Percentiles rank a stretch among this genome's conserved stretches.
Conservation (phyloP, 2,329 filamentous ascomycete genomes). For the Camptophora hylomeconis region DNA sequence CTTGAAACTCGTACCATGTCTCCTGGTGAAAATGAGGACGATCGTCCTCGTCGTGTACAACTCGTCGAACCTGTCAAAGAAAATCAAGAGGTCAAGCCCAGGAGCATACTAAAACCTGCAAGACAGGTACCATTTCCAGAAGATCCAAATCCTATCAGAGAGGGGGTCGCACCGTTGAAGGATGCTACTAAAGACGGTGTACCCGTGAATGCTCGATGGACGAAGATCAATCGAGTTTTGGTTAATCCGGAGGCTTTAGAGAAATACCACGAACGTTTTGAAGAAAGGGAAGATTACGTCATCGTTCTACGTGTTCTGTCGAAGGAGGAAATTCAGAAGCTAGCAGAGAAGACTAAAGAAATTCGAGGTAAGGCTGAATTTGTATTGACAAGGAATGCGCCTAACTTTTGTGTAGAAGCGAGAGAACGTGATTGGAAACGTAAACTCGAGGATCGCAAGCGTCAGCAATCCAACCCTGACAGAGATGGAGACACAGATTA, state of each 20-base stretch:
- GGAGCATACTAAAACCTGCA: constrained; percentile 75
- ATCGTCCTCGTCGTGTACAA: constrained; percentile 13
- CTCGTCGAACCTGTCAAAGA: constrained; percentile 59
- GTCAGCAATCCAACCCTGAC: constrained; percentile 1
- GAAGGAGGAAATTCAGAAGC: constrained; percentile 79
- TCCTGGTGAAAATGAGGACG: constrained; percentile 16
- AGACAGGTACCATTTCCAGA: constrained; percentile 68
- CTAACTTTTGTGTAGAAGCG: constrained; percentile 1
- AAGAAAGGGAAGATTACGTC: constrained; percentile 84
- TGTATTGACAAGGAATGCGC: neutral
- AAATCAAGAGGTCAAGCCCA: constrained; percentile 51
- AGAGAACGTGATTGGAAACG: constrained; percentile 5
- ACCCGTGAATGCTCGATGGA: constrained; percentile 73
- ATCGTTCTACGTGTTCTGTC: constrained; percentile 81
- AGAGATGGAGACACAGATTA: constrained; percentile 2
- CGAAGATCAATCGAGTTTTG: constrained; percentile 75
- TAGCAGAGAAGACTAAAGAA: constrained; percentile 67
- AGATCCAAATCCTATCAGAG: constrained; percentile 66
- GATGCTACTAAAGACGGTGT: constrained; percentile 68
- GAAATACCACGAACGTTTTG: constrained; percentile 77
- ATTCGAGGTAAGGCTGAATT: constrained; percentile 52
- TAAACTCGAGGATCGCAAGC: constrained; percentile 2
- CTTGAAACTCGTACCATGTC: constrained; percentile 11
- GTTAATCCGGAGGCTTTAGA: constrained; percentile 83
- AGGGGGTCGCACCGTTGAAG: constrained; percentile 88